Conservation (phyloP, 352 stramenopile species). For the Pythium sukuiense region DNA sequence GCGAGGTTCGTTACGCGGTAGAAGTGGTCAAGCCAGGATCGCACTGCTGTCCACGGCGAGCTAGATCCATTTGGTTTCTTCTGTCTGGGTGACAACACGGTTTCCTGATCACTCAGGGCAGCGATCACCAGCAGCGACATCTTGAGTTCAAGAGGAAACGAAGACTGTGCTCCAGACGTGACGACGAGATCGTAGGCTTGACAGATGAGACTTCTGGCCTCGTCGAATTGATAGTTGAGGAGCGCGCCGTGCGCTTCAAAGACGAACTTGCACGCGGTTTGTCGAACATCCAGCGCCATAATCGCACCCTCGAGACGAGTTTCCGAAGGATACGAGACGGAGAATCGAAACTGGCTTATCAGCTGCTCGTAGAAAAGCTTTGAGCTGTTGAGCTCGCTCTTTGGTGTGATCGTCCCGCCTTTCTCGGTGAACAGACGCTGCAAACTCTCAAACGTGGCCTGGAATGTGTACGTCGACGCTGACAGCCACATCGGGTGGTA, state of each 20-base stretch:
- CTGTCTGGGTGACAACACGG: constrained; percentile 13
- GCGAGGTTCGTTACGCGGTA: constrained; percentile 58
- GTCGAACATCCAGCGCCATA: constrained; percentile 9
- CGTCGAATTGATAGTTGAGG: constrained; percentile 21
- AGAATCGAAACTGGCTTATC: constrained; percentile 21
- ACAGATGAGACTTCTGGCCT: constrained; percentile 21
- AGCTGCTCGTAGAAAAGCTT: constrained; percentile 25
- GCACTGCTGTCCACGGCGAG: constrained; percentile 31
- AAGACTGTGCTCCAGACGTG: constrained; percentile 40
- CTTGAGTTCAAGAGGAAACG: constrained; percentile 70
- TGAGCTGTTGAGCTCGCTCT: constrained; percentile 25
- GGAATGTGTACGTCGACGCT: constrained; percentile 60
- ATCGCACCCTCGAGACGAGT: constrained; percentile 28
- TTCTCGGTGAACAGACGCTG: constrained; percentile 28
- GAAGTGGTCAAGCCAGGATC: constrained; percentile 62
- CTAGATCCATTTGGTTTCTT: constrained; percentile 22
- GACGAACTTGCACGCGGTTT: constrained; percentile 9
- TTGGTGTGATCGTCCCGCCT: constrained; percentile 15
- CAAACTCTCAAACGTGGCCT: constrained; percentile 48
- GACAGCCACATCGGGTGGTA: constrained; percentile 44
- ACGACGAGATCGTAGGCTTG: constrained; percentile 29
- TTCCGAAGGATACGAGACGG: constrained; percentile 6
- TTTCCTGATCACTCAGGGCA: constrained; percentile 23
- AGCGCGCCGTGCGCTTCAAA: constrained; percentile 15
- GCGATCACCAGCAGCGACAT: constrained; percentile 45